Conservation (phyloP, 192 early-diverging fungal genomes). For the Gaertneriomyces sp. region DNA sequence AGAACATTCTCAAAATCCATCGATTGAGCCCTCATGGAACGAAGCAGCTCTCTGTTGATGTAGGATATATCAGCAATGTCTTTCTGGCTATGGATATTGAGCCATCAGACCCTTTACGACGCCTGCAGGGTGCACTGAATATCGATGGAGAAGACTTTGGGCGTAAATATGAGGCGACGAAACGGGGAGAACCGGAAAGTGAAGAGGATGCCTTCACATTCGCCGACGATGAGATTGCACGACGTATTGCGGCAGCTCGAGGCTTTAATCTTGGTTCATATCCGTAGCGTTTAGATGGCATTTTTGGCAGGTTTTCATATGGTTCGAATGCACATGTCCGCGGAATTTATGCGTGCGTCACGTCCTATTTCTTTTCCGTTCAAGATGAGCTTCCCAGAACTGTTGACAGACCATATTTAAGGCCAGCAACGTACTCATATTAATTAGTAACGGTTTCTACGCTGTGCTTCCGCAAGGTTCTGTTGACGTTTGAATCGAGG, state of each 20-base stretch:
- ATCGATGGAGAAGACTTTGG: not conserved
- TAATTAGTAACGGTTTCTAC: too few species aligned
- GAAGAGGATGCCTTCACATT: conserved; percentile 7
- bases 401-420: too few species aligned
- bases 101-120: not conserved
- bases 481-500: too few species aligned
- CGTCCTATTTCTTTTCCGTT: too few species aligned
- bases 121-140: not conserved
- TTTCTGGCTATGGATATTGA: conserved; percentile 52
- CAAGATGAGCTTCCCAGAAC: too few species aligned
- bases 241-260: not conserved
- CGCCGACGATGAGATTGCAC: conserved; percentile 1
- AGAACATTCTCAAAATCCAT: conserved; percentile 36
- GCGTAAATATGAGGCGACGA: not conserved
- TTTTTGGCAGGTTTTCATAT: too few species aligned
- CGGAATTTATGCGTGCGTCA: too few species aligned
- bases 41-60: conserved; percentile 61
- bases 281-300: not conserved
- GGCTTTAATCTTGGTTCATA: not conserved
- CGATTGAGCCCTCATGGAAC: conserved; percentile 44
- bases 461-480: too few species aligned
- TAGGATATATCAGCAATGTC: conserved; percentile 62
- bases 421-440: too few species aligned
- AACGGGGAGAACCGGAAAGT: conserved; percentile 1
- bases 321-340: too few species aligned